Evolutionary conservation across 2,329 filamentous ascomycete genomes (phyloP).

Genomic region (Rachicladosporium sp.): DNA sequence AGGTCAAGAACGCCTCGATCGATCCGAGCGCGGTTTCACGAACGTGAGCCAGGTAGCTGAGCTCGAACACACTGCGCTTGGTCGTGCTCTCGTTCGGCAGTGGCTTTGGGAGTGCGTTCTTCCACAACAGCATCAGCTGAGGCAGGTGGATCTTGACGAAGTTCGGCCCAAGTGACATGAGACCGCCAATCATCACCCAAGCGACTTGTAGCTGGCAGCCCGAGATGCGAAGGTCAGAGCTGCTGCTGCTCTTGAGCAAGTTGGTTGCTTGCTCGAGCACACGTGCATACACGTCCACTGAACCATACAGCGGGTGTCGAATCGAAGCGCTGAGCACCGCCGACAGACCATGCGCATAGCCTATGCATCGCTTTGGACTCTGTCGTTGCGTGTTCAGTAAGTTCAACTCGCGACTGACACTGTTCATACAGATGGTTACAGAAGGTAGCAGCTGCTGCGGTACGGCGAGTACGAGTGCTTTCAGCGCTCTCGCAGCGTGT

Average conservation of each 20-base stretch:
- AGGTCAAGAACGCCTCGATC: slow-evolving; percentile 83
- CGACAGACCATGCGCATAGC: slow-evolving; percentile 83
- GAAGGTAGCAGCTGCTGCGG: slow-evolving; percentile 85
- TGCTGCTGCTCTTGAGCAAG: slow-evolving; percentile 80
- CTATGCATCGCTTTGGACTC: slow-evolving; percentile 71
- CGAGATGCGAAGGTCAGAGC: slow-evolving; percentile 79
- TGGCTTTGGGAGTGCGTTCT: slow-evolving; percentile 90
- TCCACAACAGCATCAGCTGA: slow-evolving; percentile 87
- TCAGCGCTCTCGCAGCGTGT: slow-evolving; percentile 73
- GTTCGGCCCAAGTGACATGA: slow-evolving; percentile 93
- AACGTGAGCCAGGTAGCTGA: slow-evolving; percentile 87
- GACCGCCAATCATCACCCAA: slow-evolving; percentile 89
- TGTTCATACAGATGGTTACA: slow-evolving; percentile 94
- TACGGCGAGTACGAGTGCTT: slow-evolving; percentile 76
- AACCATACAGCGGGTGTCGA: slow-evolving; percentile 79
- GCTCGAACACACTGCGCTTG: slow-evolving; percentile 71
- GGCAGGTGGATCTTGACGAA: slow-evolving; percentile 98
- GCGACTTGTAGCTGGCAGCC: slow-evolving; percentile 94
- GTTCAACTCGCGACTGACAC: slow-evolving; percentile 72
- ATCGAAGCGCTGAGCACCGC: slow-evolving; percentile 84
- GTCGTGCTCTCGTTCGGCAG: slow-evolving; percentile 84
- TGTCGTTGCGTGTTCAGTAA: slow-evolving; percentile 63
- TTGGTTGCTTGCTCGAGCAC: slow-evolving; percentile 86
- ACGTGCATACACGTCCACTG: slow-evolving; percentile 86
- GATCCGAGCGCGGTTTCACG: slow-evolving; percentile 87